Percentiles rank a stretch among this genome's conserved stretches.
Evolutionary conservation across 2,329 filamentous ascomycete genomes (phyloP).

Genomic region (Aschersonia sp.): DNA sequence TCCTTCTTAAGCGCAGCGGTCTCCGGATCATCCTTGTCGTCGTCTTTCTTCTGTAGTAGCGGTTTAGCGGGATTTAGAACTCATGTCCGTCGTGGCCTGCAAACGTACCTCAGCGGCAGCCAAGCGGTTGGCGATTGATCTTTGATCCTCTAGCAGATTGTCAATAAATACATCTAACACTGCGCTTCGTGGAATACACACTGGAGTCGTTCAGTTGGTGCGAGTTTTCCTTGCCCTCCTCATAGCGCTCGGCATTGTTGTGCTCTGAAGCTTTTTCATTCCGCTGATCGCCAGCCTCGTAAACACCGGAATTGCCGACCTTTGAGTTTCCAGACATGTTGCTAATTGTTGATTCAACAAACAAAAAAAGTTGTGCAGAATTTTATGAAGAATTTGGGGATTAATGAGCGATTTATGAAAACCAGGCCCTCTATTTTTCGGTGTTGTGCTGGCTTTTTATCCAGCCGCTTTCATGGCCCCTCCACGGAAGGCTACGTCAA

Average conservation of each 20-base stretch:
- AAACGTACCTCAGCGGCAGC: constrained; percentile 42
- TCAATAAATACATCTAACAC: not conserved
- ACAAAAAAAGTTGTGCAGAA: not conserved
- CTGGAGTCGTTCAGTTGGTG: constrained; percentile 59
- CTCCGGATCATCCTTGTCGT: constrained; percentile 29
- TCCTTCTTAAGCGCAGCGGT: constrained; percentile 36
- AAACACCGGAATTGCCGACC: constrained; percentile 51
- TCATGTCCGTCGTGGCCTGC: not conserved
- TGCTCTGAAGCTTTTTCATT: constrained; percentile 40
- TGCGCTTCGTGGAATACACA: constrained; percentile 22
- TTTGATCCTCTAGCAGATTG: constrained; percentile 43
- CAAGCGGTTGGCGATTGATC: constrained; percentile 57
- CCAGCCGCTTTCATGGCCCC: constrained; percentile 1
- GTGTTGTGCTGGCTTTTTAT: not conserved
- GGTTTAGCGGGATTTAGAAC: not conserved
- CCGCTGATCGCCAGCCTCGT: constrained; percentile 66
- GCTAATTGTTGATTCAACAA: not conserved
- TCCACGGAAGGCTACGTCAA: constrained; percentile 15
- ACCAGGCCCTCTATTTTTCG: not conserved
- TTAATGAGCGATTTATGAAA: not conserved
- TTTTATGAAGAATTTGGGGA: not conserved
- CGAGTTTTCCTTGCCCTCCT: constrained; percentile 57
- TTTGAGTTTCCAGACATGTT: constrained; percentile 35
- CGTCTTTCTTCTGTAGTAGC: constrained; percentile 17
- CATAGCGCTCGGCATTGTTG: constrained; percentile 38